Conservation (phyloP, 495 filamentous ascomycete genomes). For the Penicillium paxilli region DNA sequence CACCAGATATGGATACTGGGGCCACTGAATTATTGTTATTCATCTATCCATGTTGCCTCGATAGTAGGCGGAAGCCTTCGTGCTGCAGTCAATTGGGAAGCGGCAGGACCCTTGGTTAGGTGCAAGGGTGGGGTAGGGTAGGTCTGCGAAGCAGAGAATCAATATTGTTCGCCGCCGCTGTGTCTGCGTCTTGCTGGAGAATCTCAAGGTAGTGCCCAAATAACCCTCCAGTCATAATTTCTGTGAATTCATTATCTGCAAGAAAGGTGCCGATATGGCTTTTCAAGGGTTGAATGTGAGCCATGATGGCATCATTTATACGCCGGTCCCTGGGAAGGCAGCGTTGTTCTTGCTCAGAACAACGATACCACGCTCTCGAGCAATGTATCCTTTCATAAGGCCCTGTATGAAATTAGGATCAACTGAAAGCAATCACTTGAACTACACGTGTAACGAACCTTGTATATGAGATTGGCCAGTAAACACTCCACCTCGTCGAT, state of each 20-base stretch:
- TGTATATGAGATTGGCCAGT: conserved; percentile 94
- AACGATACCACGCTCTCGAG: conserved; percentile 81
- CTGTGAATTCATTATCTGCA: neutral
- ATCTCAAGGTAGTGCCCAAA: neutral
- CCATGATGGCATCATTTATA: conserved; percentile 49
- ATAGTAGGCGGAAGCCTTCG: no score
- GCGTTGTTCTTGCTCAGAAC: conserved; percentile 82
- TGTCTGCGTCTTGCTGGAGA: no score
- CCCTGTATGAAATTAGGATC: conserved; percentile 56
- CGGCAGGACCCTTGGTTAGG: no score
- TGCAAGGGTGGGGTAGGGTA: no score
- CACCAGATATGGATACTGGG: no score
- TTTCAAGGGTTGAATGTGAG: no score
- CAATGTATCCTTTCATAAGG: conserved; percentile 96
- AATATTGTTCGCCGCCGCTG: no score
- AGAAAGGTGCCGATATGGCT: neutral
- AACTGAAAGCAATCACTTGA: conserved; percentile 6
- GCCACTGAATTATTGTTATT: no score
- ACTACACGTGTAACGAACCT: conserved; percentile 53
- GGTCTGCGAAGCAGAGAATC: no score
- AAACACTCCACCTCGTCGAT: conserved; percentile 94
- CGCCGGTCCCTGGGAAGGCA: conserved; percentile 93
- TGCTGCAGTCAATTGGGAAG: no score
- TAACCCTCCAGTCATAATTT: neutral
- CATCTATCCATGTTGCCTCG: no score